Evolutionary conservation across 805 yeast genomes (phyloP), one percentile per base, ranked within the genome.

Genomic region (Kazachstania martiniae): DNA sequence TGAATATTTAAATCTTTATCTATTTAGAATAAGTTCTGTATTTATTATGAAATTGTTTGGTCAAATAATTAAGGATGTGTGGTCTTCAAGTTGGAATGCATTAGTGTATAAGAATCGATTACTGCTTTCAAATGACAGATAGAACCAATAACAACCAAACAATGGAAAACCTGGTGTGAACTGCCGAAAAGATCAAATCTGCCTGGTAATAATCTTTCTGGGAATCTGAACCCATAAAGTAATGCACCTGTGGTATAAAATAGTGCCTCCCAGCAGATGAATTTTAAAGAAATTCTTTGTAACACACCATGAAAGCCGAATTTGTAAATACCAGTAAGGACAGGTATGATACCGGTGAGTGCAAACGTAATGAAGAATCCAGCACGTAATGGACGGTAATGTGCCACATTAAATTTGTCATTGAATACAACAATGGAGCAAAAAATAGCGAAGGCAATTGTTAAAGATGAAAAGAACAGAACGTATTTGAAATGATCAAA

Each of bases 121-220:
- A 85, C 64, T 0, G 81, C 93, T 40, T 54, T 65, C 56, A 80
- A 74, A 56, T 86, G 95, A 39, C 77, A 78, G 35, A 62, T 61
- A 0, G 94, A 82, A 12, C 91, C 94, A 4, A 74, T 40, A 1
- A 83, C 86, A 8, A 84, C 94, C 47, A 79, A 56, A 4, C 79
- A 58, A 49, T 84, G 94, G 54, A 85, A 84, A 4, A 84, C 68
- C 51, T 85, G 95, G 52, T 85, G 95, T 7, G 91, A 78, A 43
- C 77, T 77, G 7, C 94, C 94, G 42, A 71, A 61, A 10, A 71
- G 43, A 44, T 84, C 94, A 44, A 71, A 80, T 21, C 32, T 52
- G 0, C 86, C 86, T 1, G 85, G 84, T 5, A 42, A 44, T 29
- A 66, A 64, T 5, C 45, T 32, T 51, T 86, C 96, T 0, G 96